phyloP scores from a whole-genome alignment of 1,139 yeast genomes.

The Candida glucosophila region DNA sequence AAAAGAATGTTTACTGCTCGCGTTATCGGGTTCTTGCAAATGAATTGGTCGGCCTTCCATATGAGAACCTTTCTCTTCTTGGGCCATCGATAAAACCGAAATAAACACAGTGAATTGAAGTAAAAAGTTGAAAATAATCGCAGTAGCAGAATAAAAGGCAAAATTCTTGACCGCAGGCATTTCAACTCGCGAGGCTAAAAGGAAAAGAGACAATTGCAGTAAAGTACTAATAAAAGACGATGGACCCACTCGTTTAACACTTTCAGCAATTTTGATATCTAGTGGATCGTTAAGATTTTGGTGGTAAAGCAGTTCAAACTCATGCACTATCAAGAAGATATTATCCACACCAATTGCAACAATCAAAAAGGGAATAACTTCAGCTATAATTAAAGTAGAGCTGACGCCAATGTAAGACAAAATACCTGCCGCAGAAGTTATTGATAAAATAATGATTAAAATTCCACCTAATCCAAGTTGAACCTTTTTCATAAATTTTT shows the following conservation, averaged over 20 bases:
- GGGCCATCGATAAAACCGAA: conserved; percentile 64
- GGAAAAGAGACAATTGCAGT: conserved; percentile 70
- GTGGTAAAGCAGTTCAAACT: conserved; percentile 50
- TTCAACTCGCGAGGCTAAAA: conserved; percentile 68
- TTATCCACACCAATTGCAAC: conserved; percentile 95
- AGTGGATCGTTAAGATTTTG: conserved; percentile 24
- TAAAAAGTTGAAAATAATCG: conserved; percentile 66
- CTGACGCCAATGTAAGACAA: conserved; percentile 68
- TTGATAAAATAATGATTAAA: conserved; percentile 69
- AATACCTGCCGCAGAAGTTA: conserved; percentile 73
- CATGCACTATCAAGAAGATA: conserved; percentile 78
- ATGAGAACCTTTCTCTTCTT: conserved; percentile 17
- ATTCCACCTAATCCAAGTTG: conserved; percentile 81
- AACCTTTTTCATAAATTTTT: conserved; percentile 42
- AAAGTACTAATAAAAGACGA: conserved; percentile 72
- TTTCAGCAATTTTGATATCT: conserved; percentile 46
- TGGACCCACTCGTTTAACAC: conserved; percentile 76
- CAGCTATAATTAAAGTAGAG: conserved; percentile 88
- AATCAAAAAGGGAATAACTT: conserved; percentile 90
- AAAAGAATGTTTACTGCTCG: conserved; percentile 9
- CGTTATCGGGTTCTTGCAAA: conserved; percentile 8
- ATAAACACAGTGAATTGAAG: conserved; percentile 79
- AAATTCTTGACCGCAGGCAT: conserved; percentile 97
- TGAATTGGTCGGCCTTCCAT: too few species aligned
- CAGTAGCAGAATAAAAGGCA: conserved; percentile 85